Base-by-base conservation (phyloP, 78 protist genomes). In the Dictyostelium firmibasis region DNA sequence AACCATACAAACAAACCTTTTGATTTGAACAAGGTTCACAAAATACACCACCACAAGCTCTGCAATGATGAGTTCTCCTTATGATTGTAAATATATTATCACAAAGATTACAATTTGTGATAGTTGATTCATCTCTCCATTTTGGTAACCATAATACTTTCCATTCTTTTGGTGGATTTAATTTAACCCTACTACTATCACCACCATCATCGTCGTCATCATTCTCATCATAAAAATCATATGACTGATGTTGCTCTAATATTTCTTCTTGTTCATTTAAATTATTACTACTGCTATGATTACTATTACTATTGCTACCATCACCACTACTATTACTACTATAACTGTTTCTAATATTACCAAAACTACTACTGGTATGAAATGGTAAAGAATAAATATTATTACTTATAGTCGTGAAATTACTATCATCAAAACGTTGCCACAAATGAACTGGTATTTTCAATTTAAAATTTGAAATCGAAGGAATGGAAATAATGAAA, bases 41-140 rank as follows among this genome's bases (percentile, higher is more conserved):
- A 47, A 89, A 89, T 69, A 89, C 87, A 69, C 77, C 85, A n/a
- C 94, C 94, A 81, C 94, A 89, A 27, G 57, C 35, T 14, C 94
- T 43, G 47, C 94, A 89, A 81, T 89, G 94, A 69, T 89, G 94
- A 38, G 72, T 84, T 84, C 89, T 84, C 16, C 72, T 84, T 29
- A 89, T 89, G 20, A 89, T 44, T 38, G 78, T 69, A 81, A 89
- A 89, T 47, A 60, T 8, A 18, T 60, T 60, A 31, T 81, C 86
- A 81, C 94, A 89, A 9, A 89, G 83, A 20, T 62, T 81, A 47
- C 94, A 89, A 7, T 89, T 78, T 29, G 50, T 6, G 2, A 33
- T 33, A 4, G 44, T n/a, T 27, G 84, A 25, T 44, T 89, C 83
- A 53, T 89, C 82, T 47, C 35, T 89, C 94, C 94, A 89, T 35